Base-by-base conservation (phyloP, 768 basidiomycete genomes). In the Suillus sp. region DNA sequence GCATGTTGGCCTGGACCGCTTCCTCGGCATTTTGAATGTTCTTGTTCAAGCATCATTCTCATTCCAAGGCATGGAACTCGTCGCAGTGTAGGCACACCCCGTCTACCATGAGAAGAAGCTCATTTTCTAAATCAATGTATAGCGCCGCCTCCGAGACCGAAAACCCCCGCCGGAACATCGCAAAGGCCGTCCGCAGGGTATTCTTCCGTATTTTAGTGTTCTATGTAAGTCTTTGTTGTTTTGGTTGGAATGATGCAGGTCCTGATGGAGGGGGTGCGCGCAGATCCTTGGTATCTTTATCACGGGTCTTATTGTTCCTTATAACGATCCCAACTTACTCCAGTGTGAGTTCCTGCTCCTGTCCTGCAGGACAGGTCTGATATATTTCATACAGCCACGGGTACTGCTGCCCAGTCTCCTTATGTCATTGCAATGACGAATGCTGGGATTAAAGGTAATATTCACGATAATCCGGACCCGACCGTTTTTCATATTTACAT, bases 151-250 rank as follows among this genome's bases (percentile, higher is more conserved):
- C 87, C 0, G 92, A 93, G 74, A 91, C 90, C 0, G 83, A 86
- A 68, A 91, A 81, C 72, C 92, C 92, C 4, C 86, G 90, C 38
- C 86, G 88, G 32, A 92, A 91, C 70, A 90, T 95, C 66, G 78
- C 84, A 9, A 91, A 88, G 70, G 91, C 92, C 27, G 84, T 91
- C n/a, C 80, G 83, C 34, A 79, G 89, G 37, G 90, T 93, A 2
- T 93, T 92, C 74, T 91, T 84, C 78, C 87, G 93, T 65, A 92
- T 96, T 67, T 66, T 88, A 9, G 66, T 92, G 34, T 93, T 93
- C 82, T 93, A 93, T 68, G 84, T 86, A 64, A 64, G 84, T 69
- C 16, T 27, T 20, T 4, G 1, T 50, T 8, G 8, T 32, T 9
- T 16, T 59, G 40, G 20, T 25, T 42, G 22, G 30, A 14, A n/a